Percentiles rank a stretch among this genome's conserved stretches.
Conservation (phyloP, 164 flowering plant genomes). For the Nymphaea colorata region DNA sequence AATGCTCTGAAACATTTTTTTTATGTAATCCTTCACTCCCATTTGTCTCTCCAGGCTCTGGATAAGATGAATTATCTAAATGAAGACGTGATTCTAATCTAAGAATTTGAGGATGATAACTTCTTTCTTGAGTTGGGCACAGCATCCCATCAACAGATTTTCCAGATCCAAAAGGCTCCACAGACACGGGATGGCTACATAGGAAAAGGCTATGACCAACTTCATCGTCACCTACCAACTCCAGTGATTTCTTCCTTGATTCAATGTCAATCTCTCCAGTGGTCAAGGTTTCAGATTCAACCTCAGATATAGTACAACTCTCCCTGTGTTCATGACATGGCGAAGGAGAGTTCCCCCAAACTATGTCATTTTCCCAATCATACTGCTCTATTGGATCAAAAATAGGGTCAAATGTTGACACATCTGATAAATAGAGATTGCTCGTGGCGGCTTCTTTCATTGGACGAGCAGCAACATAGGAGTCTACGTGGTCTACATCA, state of each 20-base stretch:
- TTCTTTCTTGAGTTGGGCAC: constrained; percentile 14
- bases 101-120: constrained; percentile 71
- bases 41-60: constrained; percentile 19
- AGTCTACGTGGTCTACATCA: constrained; percentile 26
- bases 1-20: constrained; percentile 30
- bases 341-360: constrained; percentile 64
- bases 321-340: constrained; percentile 10
- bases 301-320: not conserved
- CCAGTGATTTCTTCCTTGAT: not conserved
- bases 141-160: constrained; percentile 11
- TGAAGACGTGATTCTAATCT: constrained; percentile 53
- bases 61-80: constrained; percentile 15
- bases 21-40: constrained; percentile 15
- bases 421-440: constrained; percentile 24
- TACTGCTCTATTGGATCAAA: constrained; percentile 74
- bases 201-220: constrained; percentile 19
- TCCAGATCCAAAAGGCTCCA: constrained; percentile 58
- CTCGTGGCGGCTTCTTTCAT: constrained; percentile 32
- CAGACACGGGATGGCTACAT: constrained; percentile 19
- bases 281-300: not conserved
- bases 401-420: constrained; percentile 20
- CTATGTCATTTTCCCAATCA: constrained; percentile 78
- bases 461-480: constrained; percentile 53
- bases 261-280: not conserved
- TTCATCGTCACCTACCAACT: constrained; percentile 13